phyloP scores from a whole-genome alignment of 345 rosid species.

The Dimocarpus longan region DNA sequence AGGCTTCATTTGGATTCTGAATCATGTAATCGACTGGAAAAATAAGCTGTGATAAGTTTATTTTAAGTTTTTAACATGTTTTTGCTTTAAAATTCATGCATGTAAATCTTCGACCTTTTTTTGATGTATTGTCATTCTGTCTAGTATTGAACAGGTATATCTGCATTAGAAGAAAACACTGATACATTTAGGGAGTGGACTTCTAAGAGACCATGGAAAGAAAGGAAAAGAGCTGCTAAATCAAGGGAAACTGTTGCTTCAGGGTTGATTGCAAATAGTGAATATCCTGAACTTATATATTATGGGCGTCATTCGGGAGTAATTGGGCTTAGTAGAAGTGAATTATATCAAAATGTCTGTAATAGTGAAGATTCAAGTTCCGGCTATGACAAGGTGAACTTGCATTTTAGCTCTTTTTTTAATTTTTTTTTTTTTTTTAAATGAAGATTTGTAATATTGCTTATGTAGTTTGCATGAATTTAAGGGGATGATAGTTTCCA shows the following conservation, averaged over 20 bases:
- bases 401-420: neutral
- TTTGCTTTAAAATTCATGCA: constrained; percentile 5
- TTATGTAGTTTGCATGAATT: neutral
- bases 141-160: constrained; percentile 57
- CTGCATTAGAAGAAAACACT: constrained; percentile 38
- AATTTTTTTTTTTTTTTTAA: neutral
- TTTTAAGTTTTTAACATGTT: neutral
- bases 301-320: constrained; percentile 80
- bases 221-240: constrained; percentile 71
- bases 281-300: constrained; percentile 66
- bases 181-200: constrained; percentile 71
- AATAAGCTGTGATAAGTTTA: neutral
- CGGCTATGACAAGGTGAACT: constrained; percentile 84
- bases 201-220: constrained; percentile 82
- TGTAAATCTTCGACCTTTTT: neutral
- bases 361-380: constrained; percentile 34
- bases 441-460: neutral
- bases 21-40: constrained; percentile 43
- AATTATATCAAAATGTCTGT: constrained; percentile 46
- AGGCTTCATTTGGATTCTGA: constrained; percentile 25
- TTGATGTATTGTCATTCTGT: constrained; percentile 38
- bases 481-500: neutral
- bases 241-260: constrained; percentile 37
- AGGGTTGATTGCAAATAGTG: constrained; percentile 31
- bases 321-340: constrained; percentile 57